phyloP scores from a whole-genome alignment of 2,329 filamentous ascomycete species.

The Sporothrix brasiliensis region DNA sequence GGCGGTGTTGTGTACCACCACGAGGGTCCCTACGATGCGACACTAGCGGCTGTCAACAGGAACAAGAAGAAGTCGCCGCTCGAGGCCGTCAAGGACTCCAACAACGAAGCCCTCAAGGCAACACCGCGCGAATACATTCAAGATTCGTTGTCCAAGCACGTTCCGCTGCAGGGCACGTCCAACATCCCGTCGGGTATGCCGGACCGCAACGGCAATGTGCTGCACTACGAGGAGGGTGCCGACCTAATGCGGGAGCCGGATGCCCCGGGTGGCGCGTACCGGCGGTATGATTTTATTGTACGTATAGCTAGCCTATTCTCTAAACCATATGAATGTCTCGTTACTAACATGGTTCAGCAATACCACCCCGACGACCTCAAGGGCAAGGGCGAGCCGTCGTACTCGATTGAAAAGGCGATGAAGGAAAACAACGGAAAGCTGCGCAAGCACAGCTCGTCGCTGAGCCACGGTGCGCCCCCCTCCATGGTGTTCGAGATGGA shows the following conservation, averaged over 20 bases:
- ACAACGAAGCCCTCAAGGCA: conserved; percentile 75
- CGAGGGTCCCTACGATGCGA: conserved; percentile 86
- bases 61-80: conserved; percentile 67
- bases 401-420: conserved; percentile 67
- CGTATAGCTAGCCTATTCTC: conserved; percentile 40
- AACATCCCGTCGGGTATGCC: conserved; percentile 71
- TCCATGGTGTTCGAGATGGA: conserved; percentile 50
- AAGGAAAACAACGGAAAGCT: conserved; percentile 57
- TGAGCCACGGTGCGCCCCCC: conserved; percentile 37
- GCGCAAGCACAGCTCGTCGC: conserved; percentile 39
- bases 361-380: conserved; percentile 79
- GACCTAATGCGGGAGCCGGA: conserved; percentile 79
- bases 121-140: conserved; percentile 77
- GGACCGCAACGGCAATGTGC: conserved; percentile 69
- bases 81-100: conserved; percentile 72
- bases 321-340: conserved; percentile 58
- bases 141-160: conserved; percentile 72
- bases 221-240: conserved; percentile 82
- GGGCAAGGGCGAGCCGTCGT: conserved; percentile 79
- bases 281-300: conserved; percentile 73
- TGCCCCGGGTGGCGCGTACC: conserved; percentile 72
- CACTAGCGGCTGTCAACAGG: conserved; percentile 72
- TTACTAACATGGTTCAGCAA: conserved; percentile 46
- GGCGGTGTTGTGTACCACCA: conserved; percentile 75
- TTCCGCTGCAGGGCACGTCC: conserved; percentile 80